Evolutionary conservation across 345 rosid genomes (phyloP).

Genomic region (Citrus inodora): DNA sequence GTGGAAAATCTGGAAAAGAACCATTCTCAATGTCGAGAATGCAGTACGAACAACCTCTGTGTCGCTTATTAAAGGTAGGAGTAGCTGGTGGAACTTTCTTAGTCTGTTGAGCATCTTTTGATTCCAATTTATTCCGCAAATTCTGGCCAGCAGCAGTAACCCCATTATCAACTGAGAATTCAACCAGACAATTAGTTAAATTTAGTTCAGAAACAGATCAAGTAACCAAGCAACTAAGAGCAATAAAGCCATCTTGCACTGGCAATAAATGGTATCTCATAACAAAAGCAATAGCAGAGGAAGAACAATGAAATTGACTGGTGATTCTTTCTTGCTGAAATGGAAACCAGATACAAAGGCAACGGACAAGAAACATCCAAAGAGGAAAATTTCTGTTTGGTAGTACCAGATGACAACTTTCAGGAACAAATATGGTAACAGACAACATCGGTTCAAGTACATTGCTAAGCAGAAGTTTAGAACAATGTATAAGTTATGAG

Average conservation of each 20-base stretch:
- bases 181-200: neutral
- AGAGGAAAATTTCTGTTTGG: neutral
- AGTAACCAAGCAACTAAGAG: constrained; percentile 4
- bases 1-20: constrained; percentile 62
- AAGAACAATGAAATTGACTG: neutral
- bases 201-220: constrained; percentile 10
- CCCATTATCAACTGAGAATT: constrained; percentile 27
- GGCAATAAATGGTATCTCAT: constrained; percentile 4
- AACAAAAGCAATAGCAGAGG: neutral
- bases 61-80: constrained; percentile 76
- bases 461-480: neutral
- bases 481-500: neutral
- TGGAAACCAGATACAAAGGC: neutral
- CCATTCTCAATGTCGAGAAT: constrained; percentile 77
- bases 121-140: constrained; percentile 32
- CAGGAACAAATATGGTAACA: neutral
- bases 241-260: constrained; percentile 1
- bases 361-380: neutral
- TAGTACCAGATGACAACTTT: neutral
- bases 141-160: constrained; percentile 14
- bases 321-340: neutral
- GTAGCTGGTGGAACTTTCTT: constrained; percentile 51
- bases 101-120: constrained; percentile 29
- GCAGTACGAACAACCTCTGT: constrained; percentile 87
- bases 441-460: neutral